Evolutionary conservation across 192 early-diverging fungal genomes (phyloP).

Genomic region (Umbelopsis vinacea): DNA sequence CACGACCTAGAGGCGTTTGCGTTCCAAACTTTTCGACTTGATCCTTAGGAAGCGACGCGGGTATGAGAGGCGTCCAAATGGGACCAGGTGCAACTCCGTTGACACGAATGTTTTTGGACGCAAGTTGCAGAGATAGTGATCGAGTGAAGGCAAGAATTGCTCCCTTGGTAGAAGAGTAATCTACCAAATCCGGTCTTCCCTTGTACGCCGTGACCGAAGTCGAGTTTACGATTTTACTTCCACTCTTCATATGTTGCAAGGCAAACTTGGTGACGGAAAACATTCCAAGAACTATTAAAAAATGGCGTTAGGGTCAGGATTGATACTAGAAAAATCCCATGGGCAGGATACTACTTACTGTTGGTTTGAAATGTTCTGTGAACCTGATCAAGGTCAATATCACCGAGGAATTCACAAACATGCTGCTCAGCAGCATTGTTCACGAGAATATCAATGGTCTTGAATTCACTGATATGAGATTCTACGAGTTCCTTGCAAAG

Average conservation of each 20-base stretch:
- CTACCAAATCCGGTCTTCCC: conserved; percentile 40
- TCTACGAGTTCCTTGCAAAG: conserved; percentile 36
- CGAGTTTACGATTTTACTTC: conserved; percentile 48
- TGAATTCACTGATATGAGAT: conserved; percentile 35
- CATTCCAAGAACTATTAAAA: conserved; percentile 38
- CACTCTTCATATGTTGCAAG: conserved; percentile 45
- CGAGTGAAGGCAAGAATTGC: conserved; percentile 53
- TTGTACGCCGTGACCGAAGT: conserved; percentile 52
- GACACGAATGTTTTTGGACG: conserved; percentile 45
- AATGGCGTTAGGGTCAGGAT: neutral
- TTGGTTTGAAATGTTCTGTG: conserved; percentile 51
- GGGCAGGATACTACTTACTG: neutral
- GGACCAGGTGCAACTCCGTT: conserved; percentile 47
- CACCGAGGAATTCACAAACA: conserved; percentile 21
- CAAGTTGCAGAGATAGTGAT: conserved; percentile 43
- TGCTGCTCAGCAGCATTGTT: conserved; percentile 42
- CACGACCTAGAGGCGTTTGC: conserved; percentile 36
- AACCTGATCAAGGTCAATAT: conserved; percentile 42
- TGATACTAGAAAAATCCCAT: neutral
- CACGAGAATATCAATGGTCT: conserved; percentile 38
- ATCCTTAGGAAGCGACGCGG: conserved; percentile 38
- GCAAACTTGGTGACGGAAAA: conserved; percentile 48
- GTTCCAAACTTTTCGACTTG: conserved; percentile 40
- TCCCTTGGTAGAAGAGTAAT: conserved; percentile 54
- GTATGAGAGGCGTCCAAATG: conserved; percentile 54